Evolutionary conservation across 495 filamentous ascomycete species (phyloP).

Genomic region (Penicillium bovifimosum): DNA sequence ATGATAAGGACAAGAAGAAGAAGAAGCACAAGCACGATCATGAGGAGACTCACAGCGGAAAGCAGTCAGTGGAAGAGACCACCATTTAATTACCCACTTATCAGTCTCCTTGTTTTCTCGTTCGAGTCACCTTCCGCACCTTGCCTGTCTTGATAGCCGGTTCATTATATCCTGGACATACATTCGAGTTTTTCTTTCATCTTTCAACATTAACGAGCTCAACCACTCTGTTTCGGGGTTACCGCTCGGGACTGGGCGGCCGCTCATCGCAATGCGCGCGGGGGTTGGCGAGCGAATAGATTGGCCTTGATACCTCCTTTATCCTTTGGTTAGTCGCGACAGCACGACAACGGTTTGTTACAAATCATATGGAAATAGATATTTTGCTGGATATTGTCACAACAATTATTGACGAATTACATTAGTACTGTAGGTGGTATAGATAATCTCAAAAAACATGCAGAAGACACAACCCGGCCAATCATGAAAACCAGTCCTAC

Average conservation of each 20-base stretch:
- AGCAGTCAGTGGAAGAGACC: constrained; percentile 9
- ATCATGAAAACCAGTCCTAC: neutral
- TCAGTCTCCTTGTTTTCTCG: neutral
- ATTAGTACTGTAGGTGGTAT: neutral
- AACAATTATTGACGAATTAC: neutral
- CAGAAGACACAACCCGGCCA: neutral
- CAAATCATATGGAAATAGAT: neutral
- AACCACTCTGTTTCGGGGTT: neutral
- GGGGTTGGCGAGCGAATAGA: constrained; percentile 21
- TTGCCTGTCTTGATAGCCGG: constrained; percentile 1
- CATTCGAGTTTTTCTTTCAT: constrained; percentile 1
- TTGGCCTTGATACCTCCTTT: constrained; percentile 16
- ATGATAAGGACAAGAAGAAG: constrained; percentile 74
- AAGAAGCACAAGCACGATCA: constrained; percentile 36
- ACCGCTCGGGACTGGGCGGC: constrained; percentile 4
- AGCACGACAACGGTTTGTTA: neutral
- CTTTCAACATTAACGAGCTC: neutral
- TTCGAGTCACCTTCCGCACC: neutral
- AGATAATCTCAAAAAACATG: neutral
- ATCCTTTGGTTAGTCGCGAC: neutral
- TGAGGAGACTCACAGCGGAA: constrained; percentile 5
- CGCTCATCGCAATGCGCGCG: neutral
- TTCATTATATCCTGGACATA: constrained; percentile 13
- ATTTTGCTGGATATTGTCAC: neutral
- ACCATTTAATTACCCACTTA: constrained; percentile 6